These are phyloP conservation scores for Trypanosoma caninum DNA, from an alignment of 208 protist species.

Conservation along the genomic window DNA sequence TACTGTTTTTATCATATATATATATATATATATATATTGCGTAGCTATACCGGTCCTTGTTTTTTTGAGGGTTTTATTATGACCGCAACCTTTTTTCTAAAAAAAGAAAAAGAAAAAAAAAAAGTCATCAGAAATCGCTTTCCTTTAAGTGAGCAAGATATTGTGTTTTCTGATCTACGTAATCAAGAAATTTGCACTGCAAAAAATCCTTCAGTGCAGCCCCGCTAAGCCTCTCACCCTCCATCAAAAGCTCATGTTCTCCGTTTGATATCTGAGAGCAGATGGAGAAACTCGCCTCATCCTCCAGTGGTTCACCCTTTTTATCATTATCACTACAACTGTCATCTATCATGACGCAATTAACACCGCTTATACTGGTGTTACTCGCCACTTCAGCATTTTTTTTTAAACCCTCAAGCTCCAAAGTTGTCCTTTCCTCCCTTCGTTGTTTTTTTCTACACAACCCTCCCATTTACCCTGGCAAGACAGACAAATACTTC, in stretches of 20 bases:
- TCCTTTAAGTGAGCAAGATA: conserved; percentile 21
- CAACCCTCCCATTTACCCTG: neutral
- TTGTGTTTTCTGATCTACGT: conserved; percentile 37
- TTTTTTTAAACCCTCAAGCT: neutral
- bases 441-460: conserved; percentile 11
- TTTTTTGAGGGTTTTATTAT: too few relatives aligned
- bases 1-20: too few relatives aligned
- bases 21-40: too few relatives aligned
- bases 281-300: conserved; percentile 12
- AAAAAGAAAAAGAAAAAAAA: neutral
- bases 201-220: conserved; percentile 64
- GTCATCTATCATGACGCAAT: neutral
- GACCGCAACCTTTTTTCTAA: too few relatives aligned
- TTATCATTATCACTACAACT: neutral
- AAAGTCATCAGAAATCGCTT: neutral
- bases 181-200: conserved; percentile 80
- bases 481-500: neutral
- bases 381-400: neutral
- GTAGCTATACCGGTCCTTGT: too few relatives aligned
- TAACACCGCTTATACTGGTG: neutral
- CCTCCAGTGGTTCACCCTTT: conserved; percentile 23
- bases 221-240: conserved; percentile 53
- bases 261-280: conserved; percentile 21
- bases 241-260: conserved; percentile 43
- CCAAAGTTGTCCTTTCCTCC: neutral